Base-by-base conservation (phyloP, 148 eudicot genomes). In the Cornus controversa region DNA sequence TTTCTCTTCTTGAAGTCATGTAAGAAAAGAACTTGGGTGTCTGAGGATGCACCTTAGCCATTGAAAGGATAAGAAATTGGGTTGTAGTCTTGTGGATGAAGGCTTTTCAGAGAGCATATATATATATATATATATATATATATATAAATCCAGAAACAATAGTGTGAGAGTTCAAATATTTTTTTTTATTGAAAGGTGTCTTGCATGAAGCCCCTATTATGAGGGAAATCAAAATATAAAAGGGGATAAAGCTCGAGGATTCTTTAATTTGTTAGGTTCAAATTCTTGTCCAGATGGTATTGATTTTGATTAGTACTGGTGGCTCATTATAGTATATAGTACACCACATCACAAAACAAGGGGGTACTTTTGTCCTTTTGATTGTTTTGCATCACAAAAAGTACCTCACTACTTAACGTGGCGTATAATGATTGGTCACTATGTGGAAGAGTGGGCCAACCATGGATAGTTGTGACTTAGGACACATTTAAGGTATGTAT, bases 11-110 rank as follows among this genome's bases (percentile, higher is more conserved):
- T 2, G 65, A 71, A 18, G 78, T 65, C 45, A 58, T 58, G 42
- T 77, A 80, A 20, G 50, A 10, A 16, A 80, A 50, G 34, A 82
- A 34, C 65, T 79, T 6, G 20, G 78, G 68, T 20, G 82, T 72
- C 26, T 74, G 78, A 79, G 89, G 94, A 83, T 83, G 77, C 50
- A 91, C 78, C 70, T 89, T 89, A 14, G 89, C 70, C 86, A 86
- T n/a, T 60, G 64, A 22, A 6, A 6, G 24, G 64, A 20, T 8
- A 20, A 20, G 20, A 60, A 60, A 22, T 60, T 14, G 24, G 24
- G 25, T 60, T 60, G 64, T 60, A 60, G 64, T 20, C 20, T 60
- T 22, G 64, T 60, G 64, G 24, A 60, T 60, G 25, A 16, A 60
- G 64, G 20, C 57, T 16, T 13, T 15, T 50, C 57, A 50, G 20